Conservation (phyloP, 345 rosid genomes). For the Geranium brycei region DNA sequence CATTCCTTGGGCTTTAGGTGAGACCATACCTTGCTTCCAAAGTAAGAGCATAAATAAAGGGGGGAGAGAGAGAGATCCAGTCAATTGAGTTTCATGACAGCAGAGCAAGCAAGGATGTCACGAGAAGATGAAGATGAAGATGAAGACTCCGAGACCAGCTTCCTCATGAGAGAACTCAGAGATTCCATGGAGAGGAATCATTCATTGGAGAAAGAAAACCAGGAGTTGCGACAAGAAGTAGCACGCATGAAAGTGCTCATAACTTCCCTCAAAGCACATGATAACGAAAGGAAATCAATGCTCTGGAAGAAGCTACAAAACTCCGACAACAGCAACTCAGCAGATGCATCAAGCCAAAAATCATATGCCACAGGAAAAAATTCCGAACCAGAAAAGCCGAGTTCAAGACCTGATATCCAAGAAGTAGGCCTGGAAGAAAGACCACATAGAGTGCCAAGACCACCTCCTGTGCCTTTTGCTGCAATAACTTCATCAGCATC, state of each 20-base stretch:
- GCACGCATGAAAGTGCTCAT: constrained; percentile 57
- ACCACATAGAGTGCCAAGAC: constrained; percentile 13
- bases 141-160: constrained; percentile 35
- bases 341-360: constrained; percentile 28
- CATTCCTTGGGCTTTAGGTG: constrained; percentile 17
- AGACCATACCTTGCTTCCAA: constrained; percentile 25
- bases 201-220: constrained; percentile 63
- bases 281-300: constrained; percentile 68
- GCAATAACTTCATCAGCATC: constrained; percentile 2
- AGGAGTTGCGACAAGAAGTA: constrained; percentile 56
- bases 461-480: constrained; percentile 23
- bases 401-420: constrained; percentile 11
- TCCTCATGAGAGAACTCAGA: constrained; percentile 55
- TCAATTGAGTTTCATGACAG: constrained; percentile 3
- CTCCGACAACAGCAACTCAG: constrained; percentile 21
- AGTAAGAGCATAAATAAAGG: constrained; percentile 17
- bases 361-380: constrained; percentile 25
- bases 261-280: constrained; percentile 61
- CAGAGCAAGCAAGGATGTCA: constrained; percentile 24
- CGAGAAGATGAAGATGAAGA: constrained; percentile 40
- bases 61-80: constrained; percentile 8
- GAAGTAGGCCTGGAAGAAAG: constrained; percentile 20
- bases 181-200: constrained; percentile 38
- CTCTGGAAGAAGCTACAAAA: constrained; percentile 87
- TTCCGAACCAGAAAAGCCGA: constrained; percentile 16